These are phyloP conservation scores for Globisporangium spiculum DNA, from an alignment of 352 stramenopile species.

Conservation along the genomic window DNA sequence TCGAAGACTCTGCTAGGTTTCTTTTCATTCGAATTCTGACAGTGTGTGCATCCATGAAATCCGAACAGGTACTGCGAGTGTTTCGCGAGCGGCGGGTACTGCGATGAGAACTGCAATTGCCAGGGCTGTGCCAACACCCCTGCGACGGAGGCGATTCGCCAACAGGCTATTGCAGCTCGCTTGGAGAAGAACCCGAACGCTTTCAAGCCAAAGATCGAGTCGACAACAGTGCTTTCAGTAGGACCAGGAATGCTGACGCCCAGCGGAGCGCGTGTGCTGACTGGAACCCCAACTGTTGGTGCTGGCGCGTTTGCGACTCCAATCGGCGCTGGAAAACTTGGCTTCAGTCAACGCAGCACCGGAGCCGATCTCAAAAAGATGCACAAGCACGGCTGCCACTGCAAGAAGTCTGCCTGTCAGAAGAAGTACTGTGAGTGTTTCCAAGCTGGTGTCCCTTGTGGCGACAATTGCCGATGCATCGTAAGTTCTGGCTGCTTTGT, in stretches of 20 bases:
- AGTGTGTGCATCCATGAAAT: background rate
- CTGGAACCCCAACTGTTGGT: background rate
- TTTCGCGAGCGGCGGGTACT: slow-evolving; percentile 92
- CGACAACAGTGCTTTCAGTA: slow-evolving; percentile 11
- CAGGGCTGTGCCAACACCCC: slow-evolving; percentile 89
- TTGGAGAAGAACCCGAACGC: slow-evolving; percentile 94
- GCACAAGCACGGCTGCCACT: slow-evolving; percentile 96
- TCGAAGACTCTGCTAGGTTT: background rate
- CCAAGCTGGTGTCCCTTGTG: slow-evolving; percentile 85
- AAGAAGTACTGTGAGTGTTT: slow-evolving; percentile 99
- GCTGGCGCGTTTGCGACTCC: slow-evolving; percentile 24
- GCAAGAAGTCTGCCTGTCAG: slow-evolving; percentile 95
- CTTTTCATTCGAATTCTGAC: background rate
- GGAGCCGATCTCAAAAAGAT: slow-evolving; percentile 51
- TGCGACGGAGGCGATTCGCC: slow-evolving; percentile 58
- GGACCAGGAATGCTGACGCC: background rate
- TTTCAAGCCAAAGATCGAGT: slow-evolving; percentile 95
- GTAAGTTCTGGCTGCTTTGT: slow-evolving; percentile 31
- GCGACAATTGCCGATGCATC: slow-evolving; percentile 89
- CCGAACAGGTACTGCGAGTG: slow-evolving; percentile 91
- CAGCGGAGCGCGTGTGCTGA: slow-evolving; percentile 10
- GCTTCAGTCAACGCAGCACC: slow-evolving; percentile 16
- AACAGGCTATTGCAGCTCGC: slow-evolving; percentile 86
- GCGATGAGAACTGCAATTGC: slow-evolving; percentile 92
- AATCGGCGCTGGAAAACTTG: slow-evolving; percentile 14